A percentile compares a stretch with the other conserved stretches of the same genome.
Conservation (phyloP, 78 protist species). For the Paratrimastix pyriformis region DNA sequence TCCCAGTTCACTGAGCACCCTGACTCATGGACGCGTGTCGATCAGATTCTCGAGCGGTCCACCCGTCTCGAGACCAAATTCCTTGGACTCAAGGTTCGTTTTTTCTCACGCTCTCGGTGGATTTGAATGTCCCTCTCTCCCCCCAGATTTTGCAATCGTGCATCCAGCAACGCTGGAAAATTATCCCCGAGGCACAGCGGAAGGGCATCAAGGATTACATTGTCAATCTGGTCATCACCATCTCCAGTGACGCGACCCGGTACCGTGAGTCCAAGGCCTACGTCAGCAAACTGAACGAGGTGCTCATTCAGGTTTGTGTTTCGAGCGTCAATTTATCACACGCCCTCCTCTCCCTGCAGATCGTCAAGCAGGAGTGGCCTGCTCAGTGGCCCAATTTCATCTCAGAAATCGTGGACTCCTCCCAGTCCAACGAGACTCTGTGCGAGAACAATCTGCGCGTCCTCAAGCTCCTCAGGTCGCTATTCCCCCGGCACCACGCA, state of each 20-base stretch:
- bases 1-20: slow-evolving; percentile 63
- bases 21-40: slow-evolving; percentile 81
- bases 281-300: slow-evolving; percentile 53
- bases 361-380: slow-evolving; percentile 96
- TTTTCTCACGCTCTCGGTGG: neutral
- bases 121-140: slow-evolving; percentile 18
- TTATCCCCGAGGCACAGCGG: slow-evolving; percentile 66
- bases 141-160: slow-evolving; percentile 58
- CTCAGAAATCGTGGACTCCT: slow-evolving; percentile 71
- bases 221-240: slow-evolving; percentile 57
- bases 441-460: slow-evolving; percentile 91
- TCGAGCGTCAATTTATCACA: neutral
- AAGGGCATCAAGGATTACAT: slow-evolving; percentile 69
- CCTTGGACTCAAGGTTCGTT: neutral
- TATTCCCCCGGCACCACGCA: no score
- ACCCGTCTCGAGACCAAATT: slow-evolving; percentile 36
- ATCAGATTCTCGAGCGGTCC: slow-evolving; percentile 56
- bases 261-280: slow-evolving; percentile 21
- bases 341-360: slow-evolving; percentile 39
- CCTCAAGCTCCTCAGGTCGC: slow-evolving; percentile 67
- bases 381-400: slow-evolving; percentile 84
- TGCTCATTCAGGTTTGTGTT: slow-evolving; percentile 60
- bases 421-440: slow-evolving; percentile 64
- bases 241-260: slow-evolving; percentile 34
- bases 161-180: slow-evolving; percentile 68